Conservation (phyloP, 2,329 filamentous ascomycete species). For the Ustulina deusta region DNA sequence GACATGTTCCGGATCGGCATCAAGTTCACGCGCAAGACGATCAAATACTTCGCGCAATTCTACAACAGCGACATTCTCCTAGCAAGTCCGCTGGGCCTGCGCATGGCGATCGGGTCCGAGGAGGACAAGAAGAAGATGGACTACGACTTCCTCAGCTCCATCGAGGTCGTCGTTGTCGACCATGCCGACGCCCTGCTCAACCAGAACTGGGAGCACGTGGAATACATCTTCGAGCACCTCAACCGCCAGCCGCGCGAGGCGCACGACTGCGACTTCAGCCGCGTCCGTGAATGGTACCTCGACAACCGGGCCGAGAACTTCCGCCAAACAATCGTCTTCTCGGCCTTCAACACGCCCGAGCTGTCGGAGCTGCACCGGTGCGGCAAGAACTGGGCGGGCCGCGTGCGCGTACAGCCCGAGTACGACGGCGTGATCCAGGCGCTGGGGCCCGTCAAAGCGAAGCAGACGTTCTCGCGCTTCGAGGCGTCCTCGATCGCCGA, state of each 20-base stretch:
- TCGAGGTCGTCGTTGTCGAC: constrained; percentile 90
- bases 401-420: constrained; percentile 76
- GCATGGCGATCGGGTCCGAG: constrained; percentile 86
- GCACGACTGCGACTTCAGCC: constrained; percentile 93
- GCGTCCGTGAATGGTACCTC: constrained; percentile 92
- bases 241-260: constrained; percentile 90
- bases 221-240: constrained; percentile 90
- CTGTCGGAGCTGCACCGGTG: constrained; percentile 83
- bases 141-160: constrained; percentile 91
- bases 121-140: constrained; percentile 77
- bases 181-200: constrained; percentile 93
- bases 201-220: constrained; percentile 98
- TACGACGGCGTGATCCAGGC: constrained; percentile 80
- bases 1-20: constrained; percentile 97
- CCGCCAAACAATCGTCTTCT: constrained; percentile 86
- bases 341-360: constrained; percentile 88
- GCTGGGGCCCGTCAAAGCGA: constrained; percentile 73
- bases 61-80: constrained; percentile 97
- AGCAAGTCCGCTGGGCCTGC: constrained; percentile 87
- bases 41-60: constrained; percentile 95
- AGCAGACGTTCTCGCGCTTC: constrained; percentile 92
- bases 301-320: constrained; percentile 83
- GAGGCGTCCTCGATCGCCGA: constrained; percentile 74
- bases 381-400: constrained; percentile 85
- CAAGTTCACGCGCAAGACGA: constrained; percentile 95